Evolutionary conservation across 352 stramenopile species (phyloP).

Genomic region (Globisporangium heterothallicum): DNA sequence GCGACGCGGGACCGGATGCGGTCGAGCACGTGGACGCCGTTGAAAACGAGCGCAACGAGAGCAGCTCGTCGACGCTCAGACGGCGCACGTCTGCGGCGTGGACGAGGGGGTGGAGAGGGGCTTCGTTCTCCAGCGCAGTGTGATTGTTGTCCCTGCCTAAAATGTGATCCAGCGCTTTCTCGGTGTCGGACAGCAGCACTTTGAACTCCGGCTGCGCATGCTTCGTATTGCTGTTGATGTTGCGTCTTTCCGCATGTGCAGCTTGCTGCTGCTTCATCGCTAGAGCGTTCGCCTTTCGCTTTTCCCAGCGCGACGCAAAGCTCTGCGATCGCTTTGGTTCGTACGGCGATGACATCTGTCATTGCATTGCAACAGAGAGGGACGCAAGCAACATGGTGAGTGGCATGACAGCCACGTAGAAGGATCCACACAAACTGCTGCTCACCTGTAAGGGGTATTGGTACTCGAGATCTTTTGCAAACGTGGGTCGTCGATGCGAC

Average conservation of each 20-base stretch:
- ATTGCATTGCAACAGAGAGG: not conserved
- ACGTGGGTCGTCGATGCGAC: slow-evolving; percentile 21
- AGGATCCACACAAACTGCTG: not conserved
- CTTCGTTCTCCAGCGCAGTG: too few relatives aligned
- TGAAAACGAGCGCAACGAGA: slow-evolving; percentile 18
- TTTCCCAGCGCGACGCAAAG: slow-evolving; percentile 25
- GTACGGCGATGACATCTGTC: not conserved
- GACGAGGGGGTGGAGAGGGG: slow-evolving; percentile 22
- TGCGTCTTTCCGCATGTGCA: slow-evolving; percentile 11
- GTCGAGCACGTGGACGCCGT: slow-evolving; percentile 17
- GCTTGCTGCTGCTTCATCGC: slow-evolving; percentile 11
- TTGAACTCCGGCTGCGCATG: slow-evolving; percentile 21
- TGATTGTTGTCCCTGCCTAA: slow-evolving; percentile 20
- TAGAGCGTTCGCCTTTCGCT: slow-evolving; percentile 30
- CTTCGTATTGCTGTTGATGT: not conserved
- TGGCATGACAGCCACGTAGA: not conserved
- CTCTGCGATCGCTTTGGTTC: slow-evolving; percentile 1
- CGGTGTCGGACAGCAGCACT: slow-evolving; percentile 35
- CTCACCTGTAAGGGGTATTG: slow-evolving; percentile 10
- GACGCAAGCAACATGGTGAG: not conserved
- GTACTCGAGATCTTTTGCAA: slow-evolving; percentile 17
- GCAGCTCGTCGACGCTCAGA: slow-evolving; percentile 53
- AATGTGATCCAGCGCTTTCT: slow-evolving; percentile 46
- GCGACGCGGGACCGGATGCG: slow-evolving; percentile 18
- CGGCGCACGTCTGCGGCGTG: slow-evolving; percentile 38